These are phyloP conservation scores for Stephania japonica DNA, from an alignment of 164 flowering plant genomes.

Conservation along the genomic window DNA sequence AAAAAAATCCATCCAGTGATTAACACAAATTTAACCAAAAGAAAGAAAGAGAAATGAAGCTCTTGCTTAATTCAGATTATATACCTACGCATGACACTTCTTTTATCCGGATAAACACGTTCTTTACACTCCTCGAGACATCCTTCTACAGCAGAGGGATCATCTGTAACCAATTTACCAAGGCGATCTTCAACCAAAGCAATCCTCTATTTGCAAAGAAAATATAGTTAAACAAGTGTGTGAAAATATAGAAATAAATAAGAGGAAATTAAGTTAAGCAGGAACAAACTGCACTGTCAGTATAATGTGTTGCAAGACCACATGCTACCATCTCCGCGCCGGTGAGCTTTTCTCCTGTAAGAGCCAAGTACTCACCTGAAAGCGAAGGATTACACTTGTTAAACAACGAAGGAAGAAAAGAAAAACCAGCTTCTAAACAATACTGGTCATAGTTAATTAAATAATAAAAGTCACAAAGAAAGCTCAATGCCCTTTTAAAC, in stretches of 20 bases:
- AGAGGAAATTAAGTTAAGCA: background rate
- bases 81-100: conserved; percentile 67
- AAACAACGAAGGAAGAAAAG: background rate
- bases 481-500: too few relatives aligned
- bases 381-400: conserved; percentile 1
- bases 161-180: conserved; percentile 73
- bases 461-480: background rate
- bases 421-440: background rate
- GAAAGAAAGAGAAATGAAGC: background rate
- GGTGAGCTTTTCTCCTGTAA: conserved; percentile 87
- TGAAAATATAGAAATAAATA: conserved; percentile 6
- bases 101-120: conserved; percentile 63
- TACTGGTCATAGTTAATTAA: background rate
- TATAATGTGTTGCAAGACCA: conserved; percentile 89
- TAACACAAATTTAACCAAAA: background rate
- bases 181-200: conserved; percentile 68
- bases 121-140: conserved; percentile 73
- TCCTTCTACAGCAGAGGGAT: conserved; percentile 54
- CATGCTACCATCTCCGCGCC: conserved; percentile 92
- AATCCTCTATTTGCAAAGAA: conserved; percentile 49
- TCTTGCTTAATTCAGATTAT: conserved; percentile 5
- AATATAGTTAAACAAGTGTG: conserved; percentile 9
- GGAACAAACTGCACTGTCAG: conserved; percentile 54
- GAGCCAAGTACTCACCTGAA: conserved; percentile 89
- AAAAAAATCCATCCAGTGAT: background rate